Base-by-base conservation (phyloP, 306 rosid genomes). In the Datisca glomerata region DNA sequence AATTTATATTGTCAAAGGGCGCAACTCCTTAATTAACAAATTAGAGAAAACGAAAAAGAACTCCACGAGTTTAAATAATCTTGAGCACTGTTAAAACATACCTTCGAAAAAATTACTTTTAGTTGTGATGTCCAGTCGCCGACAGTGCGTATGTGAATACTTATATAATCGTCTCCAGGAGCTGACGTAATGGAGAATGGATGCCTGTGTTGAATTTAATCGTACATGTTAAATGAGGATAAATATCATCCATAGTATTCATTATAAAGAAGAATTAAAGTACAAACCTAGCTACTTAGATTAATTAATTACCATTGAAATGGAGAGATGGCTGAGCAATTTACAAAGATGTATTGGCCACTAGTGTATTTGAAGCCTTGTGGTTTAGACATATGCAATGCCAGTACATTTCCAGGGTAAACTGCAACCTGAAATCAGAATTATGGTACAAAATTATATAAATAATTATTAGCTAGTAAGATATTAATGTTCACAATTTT, bases 51-150 rank as follows among this genome's bases (percentile, higher is more conserved):
- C n/a, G n/a, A n/a, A n/a, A n/a, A n/a, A n/a, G n/a, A n/a, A n/a
- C n/a, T n/a, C n/a, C n/a, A n/a, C n/a, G n/a, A n/a, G n/a, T n/a
- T n/a, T n/a, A n/a, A n/a, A n/a, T n/a, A n/a, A n/a, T n/a, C n/a
- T n/a, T n/a, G n/a, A n/a, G n/a, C n/a, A n/a, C n/a, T n/a, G n/a
- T n/a, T n/a, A 38, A 38, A 1, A 24, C 25, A 13, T 39, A 87
- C 96, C 95, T 65, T 72, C 19, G 95, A 71, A 27, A 89, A 89
- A 67, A 77, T 67, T 21, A 63, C 36, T 60, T 70, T 83, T 31
- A 77, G 76, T 18, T 72, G 91, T 12, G 91, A 65, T 38, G 97
- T 77, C 97, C 95, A 83, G 34, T 89, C 97, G 47, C 97, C 93
- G 5, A 55, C 48, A n/a, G 91, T 80, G 14, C 97, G 63, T 43